Evolutionary conservation across 768 basidiomycete genomes (phyloP), one percentile per base, ranked within the genome.

Genomic region (Cyathus striatus): DNA sequence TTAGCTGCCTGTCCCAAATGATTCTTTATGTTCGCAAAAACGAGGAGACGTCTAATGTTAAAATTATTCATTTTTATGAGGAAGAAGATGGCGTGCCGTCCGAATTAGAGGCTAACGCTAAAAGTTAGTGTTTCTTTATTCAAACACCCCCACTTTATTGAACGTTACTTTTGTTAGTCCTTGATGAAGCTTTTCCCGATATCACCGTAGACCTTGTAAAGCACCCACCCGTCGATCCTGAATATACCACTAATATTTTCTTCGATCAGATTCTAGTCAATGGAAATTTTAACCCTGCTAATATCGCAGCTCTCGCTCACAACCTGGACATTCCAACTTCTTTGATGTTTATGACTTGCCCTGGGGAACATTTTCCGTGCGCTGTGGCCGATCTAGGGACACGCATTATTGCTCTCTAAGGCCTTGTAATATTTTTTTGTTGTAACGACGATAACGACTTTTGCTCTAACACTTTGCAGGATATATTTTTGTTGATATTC

Each of bases 61-160:
- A 84, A 60, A 72, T 88, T 10, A 69, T 86, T 3, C 83, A 86
- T 51, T 86, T 84, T 51, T 67, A 73, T 44, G 72, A 79, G 21
- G 65, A 61, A 18, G 75, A 74, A 23, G 59, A 61, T 12, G 72
- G 69, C 0, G 65, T 80, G 20, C 86, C 86, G 1, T 80, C 80
- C 0, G 86, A 89, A 52, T 60, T 89, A 50, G 84, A 82, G 55
- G 81, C 83, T 4, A 89, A 87, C 52, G 69, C 75, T 23, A 83
- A 78, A 55, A 79, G 81, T 79, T 40, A 18, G 66, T 54, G 17
- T 50, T n/a, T 43, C 23, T 1, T 12, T 23, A 25, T 22, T 2
- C 17, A 20, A 4, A 23, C 33, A 12, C 14, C 12, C 26, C 6
- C 10, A 7, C 5, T 16, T 22, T 12, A 16, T 36, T 17, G 16